phyloP scores from a whole-genome alignment of 257 asterid species.

The Nicotiana attenuata region DNA sequence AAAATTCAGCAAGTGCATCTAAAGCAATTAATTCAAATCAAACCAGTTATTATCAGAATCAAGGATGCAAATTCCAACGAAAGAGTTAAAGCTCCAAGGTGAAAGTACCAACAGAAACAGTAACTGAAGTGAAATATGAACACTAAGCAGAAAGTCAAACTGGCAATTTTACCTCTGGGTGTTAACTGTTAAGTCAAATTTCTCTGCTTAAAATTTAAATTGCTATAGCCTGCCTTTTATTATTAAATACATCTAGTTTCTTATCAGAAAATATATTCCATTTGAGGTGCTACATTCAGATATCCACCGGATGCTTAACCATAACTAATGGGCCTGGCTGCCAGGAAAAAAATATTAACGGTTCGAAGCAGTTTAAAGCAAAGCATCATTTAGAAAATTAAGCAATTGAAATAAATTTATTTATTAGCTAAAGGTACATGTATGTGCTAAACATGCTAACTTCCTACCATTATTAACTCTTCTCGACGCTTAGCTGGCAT shows the following conservation, averaged over 20 bases:
- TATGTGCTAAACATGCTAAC: background rate
- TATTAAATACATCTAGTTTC: too few relatives aligned
- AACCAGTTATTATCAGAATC: background rate
- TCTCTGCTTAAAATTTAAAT: too few relatives aligned
- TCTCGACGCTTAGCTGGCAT: constrained; percentile 86
- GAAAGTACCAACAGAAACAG: background rate
- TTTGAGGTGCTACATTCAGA: background rate
- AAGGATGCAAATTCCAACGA: background rate
- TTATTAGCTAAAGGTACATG: background rate
- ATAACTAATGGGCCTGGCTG: background rate
- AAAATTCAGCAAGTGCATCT: background rate
- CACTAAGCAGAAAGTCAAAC: background rate
- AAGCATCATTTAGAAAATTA: background rate
- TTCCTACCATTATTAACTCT: constrained; percentile 66
- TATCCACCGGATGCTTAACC: background rate
- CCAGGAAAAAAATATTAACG: background rate
- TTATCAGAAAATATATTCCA: too few relatives aligned
- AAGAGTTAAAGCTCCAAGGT: background rate
- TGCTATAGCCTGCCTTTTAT: too few relatives aligned
- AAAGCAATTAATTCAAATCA: background rate
- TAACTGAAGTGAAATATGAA: background rate
- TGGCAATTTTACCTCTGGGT: too few relatives aligned
- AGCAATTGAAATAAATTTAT: background rate
- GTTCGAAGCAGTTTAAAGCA: background rate
- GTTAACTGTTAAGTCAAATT: too few relatives aligned